phyloP scores from a whole-genome alignment of 169 alveolate genomes.

The Cryptosporidium andersoni region DNA sequence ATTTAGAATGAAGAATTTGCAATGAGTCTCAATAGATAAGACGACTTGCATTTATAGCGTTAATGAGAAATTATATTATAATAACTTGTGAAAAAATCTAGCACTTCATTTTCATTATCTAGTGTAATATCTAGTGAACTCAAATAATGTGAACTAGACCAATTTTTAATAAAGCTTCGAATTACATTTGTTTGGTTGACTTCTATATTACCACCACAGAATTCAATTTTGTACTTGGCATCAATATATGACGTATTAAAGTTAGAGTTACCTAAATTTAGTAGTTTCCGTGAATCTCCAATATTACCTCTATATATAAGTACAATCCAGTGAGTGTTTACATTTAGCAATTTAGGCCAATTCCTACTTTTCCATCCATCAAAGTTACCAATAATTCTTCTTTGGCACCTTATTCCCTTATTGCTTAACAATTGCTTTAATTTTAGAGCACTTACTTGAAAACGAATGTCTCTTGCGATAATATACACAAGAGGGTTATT shows the following conservation, averaged over 20 bases:
- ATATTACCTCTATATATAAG: slow-evolving; percentile 20
- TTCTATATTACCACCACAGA: slow-evolving; percentile 1
- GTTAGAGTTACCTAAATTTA: slow-evolving; percentile 3
- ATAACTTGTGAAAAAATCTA: slow-evolving; percentile 27
- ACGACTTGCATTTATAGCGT: not conserved
- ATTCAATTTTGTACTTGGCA: slow-evolving; percentile 54
- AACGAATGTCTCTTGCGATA: not conserved
- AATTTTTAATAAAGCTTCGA: slow-evolving; percentile 20
- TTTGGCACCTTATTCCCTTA: slow-evolving; percentile 59
- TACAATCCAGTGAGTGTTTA: slow-evolving; percentile 47
- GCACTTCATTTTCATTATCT: slow-evolving; percentile 12
- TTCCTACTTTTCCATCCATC: slow-evolving; percentile 7
- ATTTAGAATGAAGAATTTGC: slow-evolving; percentile 44
- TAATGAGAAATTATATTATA: slow-evolving; percentile 27
- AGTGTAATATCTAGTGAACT: slow-evolving; percentile 33
- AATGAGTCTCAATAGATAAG: too few species aligned
- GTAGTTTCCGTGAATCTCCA: slow-evolving; percentile 22
- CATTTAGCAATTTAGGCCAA: slow-evolving; percentile 1
- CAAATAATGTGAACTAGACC: slow-evolving; percentile 3
- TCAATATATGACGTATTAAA: not conserved
- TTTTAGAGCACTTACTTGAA: slow-evolving; percentile 42
- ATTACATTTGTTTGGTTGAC: not conserved
- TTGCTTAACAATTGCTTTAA: slow-evolving; percentile 39
- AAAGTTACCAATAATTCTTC: slow-evolving; percentile 7
- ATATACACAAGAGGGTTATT: too few species aligned